Percentiles rank a stretch among this genome's conserved stretches.
Conservation (phyloP, 140 eudicot species). For the Flaveria floridana region DNA sequence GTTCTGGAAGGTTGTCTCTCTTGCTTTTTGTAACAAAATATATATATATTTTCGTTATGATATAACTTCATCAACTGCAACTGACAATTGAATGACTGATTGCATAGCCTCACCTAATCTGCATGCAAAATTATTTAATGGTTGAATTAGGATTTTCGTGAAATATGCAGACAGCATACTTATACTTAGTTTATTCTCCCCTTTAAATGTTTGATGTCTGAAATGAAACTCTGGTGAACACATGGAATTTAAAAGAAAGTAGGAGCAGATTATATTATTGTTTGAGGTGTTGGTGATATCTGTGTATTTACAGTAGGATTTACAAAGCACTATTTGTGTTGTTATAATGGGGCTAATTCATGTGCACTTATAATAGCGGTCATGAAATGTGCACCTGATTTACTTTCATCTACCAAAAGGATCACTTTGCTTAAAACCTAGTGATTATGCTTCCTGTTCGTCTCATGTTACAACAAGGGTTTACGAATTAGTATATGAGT, state of each 20-base stretch:
- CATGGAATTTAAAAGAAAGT: constrained; percentile 1
- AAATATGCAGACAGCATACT: not conserved
- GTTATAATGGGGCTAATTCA: constrained; percentile 2
- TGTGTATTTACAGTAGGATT: constrained; percentile 17
- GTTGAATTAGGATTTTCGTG: constrained; percentile 1
- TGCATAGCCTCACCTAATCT: not conserved
- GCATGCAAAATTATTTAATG: not conserved
- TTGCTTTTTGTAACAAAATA: not conserved
- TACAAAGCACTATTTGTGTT: not conserved
- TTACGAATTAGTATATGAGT: constrained; percentile 1
- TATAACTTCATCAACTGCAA: not conserved
- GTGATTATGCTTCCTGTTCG: constrained; percentile 1
- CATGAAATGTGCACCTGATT: not conserved
- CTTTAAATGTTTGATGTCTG: not conserved
- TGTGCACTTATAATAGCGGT: not conserved
- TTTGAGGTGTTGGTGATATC: constrained; percentile 15
- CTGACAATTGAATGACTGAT: constrained; percentile 6
- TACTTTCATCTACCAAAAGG: not conserved
- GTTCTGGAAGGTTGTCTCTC: constrained; percentile 65
- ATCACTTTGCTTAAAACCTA: constrained; percentile 6
- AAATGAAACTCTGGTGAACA: constrained; percentile 10
- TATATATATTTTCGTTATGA: not conserved
- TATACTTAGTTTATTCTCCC: not conserved
- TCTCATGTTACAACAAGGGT: not conserved
- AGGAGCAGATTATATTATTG: constrained; percentile 14